Evolutionary conservation across 2,329 filamentous ascomycete species (phyloP).

Genomic region (Calonectria naviculata): DNA sequence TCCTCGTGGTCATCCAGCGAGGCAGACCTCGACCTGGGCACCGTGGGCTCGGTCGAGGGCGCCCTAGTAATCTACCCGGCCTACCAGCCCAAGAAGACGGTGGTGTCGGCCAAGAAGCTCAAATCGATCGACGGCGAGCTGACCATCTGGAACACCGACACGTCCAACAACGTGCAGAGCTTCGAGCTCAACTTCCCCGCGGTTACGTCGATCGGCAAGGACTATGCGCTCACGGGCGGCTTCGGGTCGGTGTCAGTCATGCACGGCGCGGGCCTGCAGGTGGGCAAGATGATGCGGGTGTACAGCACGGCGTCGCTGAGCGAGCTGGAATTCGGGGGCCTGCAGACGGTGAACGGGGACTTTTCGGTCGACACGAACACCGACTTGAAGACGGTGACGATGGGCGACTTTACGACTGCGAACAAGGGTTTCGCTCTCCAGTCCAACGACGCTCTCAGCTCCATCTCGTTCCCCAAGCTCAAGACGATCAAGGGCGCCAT

Average conservation of each 20-base stretch:
- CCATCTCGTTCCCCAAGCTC: conserved; percentile 35
- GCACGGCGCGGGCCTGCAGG: conserved; percentile 29
- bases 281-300: conserved; percentile 37
- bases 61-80: conserved; percentile 41
- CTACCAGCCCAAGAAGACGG: conserved; percentile 36
- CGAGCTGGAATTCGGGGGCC: conserved; percentile 32
- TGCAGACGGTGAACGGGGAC: conserved; percentile 37
- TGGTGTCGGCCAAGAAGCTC: conserved; percentile 32
- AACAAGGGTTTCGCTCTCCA: conserved; percentile 37
- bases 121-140: conserved; percentile 35
- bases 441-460: conserved; percentile 33
- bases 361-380: conserved; percentile 39
- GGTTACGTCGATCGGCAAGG: conserved; percentile 31
- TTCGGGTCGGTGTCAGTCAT: conserved; percentile 33
- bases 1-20: conserved; percentile 36
- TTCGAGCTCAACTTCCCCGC: conserved; percentile 34
- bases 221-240: conserved; percentile 38
- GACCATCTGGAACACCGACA: conserved; percentile 38
- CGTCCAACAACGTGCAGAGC: conserved; percentile 27
- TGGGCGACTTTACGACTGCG: conserved; percentile 29
- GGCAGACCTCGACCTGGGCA: conserved; percentile 39
- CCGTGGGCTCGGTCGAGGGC: conserved; percentile 33
- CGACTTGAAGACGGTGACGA: conserved; percentile 30
- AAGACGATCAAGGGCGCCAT: conserved; percentile 39
- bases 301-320: conserved; percentile 32